These are phyloP conservation scores for Dispira simplex DNA, from an alignment of 192 early-diverging fungal genomes.

Conservation along the genomic window DNA sequence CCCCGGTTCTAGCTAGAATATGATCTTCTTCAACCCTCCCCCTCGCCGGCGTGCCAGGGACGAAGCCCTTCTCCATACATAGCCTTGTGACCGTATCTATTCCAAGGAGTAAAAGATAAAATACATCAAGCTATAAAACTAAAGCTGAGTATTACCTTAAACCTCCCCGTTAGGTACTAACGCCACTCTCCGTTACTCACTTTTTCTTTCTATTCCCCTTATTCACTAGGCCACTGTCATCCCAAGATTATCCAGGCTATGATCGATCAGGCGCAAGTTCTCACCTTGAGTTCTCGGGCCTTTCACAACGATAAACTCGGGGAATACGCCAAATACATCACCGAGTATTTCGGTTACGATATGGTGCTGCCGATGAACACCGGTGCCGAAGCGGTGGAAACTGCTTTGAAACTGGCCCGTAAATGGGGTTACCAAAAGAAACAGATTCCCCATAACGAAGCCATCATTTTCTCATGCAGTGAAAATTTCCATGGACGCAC, in stretches of 20 bases:
- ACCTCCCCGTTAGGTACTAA: too few relatives aligned
- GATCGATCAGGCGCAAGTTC: slow-evolving; percentile 70
- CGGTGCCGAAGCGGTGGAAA: slow-evolving; percentile 97
- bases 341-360: slow-evolving; percentile 88
- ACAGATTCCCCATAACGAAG: slow-evolving; percentile 60
- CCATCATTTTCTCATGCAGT: slow-evolving; percentile 65
- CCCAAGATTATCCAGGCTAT: slow-evolving; percentile 88
- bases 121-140: too few relatives aligned
- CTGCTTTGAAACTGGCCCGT: slow-evolving; percentile 92
- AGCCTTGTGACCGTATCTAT: not conserved
- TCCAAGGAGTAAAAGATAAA: too few relatives aligned
- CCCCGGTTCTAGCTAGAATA: not conserved
- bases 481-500: slow-evolving; percentile 98
- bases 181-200: too few relatives aligned
- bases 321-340: slow-evolving; percentile 76
- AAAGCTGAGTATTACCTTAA: too few relatives aligned
- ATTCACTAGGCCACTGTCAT: slow-evolving; percentile 65
- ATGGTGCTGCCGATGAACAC: slow-evolving; percentile 99
- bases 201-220: too few relatives aligned
- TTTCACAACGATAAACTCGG: slow-evolving; percentile 96
- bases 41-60: not conserved
- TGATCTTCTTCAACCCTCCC: not conserved
- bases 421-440: slow-evolving; percentile 95
- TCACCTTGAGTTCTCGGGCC: slow-evolving; percentile 82
- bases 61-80: too few relatives aligned